Evolutionary conservation across 1,139 yeast genomes (phyloP).

Genomic region (Waltiozyma sp.): DNA sequence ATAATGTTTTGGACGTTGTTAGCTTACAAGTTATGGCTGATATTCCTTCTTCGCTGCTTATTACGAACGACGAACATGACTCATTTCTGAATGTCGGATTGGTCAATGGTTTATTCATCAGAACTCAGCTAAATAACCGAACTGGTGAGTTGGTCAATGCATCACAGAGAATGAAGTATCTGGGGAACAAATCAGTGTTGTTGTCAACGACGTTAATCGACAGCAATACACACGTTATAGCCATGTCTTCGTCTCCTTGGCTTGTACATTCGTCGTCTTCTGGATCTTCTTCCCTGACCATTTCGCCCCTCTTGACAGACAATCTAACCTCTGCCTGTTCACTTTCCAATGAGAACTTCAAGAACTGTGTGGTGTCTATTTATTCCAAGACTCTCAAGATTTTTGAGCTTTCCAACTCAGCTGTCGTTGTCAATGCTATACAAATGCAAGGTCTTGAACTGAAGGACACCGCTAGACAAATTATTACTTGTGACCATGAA

Average conservation of each 20-base stretch:
- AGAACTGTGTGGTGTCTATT: conserved; percentile 53
- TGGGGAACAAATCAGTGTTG: conserved; percentile 56
- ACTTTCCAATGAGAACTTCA: conserved; percentile 52
- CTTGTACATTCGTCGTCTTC: conserved; percentile 3
- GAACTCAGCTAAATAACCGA: conserved; percentile 43
- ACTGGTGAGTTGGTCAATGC: conserved; percentile 62
- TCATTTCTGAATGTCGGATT: conserved; percentile 60
- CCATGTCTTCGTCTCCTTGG: conserved; percentile 35
- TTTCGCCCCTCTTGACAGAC: background rate
- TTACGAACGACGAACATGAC: background rate
- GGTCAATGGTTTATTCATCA: conserved; percentile 68
- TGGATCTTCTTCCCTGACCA: background rate
- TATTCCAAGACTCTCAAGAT: conserved; percentile 42
- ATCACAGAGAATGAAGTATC: conserved; percentile 43
- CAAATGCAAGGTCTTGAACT: conserved; percentile 31
- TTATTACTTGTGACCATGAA: conserved; percentile 22
- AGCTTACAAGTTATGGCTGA: conserved; percentile 64
- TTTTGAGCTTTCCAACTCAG: conserved; percentile 45
- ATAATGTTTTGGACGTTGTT: conserved; percentile 50
- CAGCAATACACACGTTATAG: conserved; percentile 21
- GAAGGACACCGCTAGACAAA: conserved; percentile 42
- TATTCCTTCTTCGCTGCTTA: conserved; percentile 30
- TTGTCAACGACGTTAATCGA: conserved; percentile 22
- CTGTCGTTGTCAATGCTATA: conserved; percentile 30
- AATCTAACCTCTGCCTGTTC: background rate